phyloP scores from a whole-genome alignment of 2,329 filamentous ascomycete genomes.

The Exophiala oligosperma region DNA sequence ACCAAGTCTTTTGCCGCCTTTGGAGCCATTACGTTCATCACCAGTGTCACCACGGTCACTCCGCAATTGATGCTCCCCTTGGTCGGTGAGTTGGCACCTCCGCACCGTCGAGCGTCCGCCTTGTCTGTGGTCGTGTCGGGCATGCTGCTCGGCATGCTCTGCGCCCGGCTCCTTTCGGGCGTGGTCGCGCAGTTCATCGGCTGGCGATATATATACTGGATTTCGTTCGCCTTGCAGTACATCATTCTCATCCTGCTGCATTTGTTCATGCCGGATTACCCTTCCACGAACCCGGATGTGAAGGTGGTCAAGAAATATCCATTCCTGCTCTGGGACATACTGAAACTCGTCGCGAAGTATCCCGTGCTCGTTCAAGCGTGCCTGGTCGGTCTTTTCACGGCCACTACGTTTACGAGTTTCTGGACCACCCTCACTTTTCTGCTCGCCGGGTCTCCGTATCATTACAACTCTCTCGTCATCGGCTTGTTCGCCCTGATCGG shows the following conservation, averaged over 20 bases:
- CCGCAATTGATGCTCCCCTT: constrained; percentile 78
- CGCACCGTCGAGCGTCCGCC: constrained; percentile 65
- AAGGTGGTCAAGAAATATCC: constrained; percentile 39
- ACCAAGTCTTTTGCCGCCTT: constrained; percentile 67
- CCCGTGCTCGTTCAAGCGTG: constrained; percentile 71
- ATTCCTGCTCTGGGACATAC: constrained; percentile 64
- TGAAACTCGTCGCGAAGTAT: constrained; percentile 62
- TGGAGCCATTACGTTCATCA: constrained; percentile 70
- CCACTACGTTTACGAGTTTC: constrained; percentile 64
- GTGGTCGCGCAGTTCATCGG: constrained; percentile 70
- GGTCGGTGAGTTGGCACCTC: constrained; percentile 74
- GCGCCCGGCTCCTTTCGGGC: constrained; percentile 74
- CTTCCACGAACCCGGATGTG: constrained; percentile 64
- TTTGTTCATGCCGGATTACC: constrained; percentile 79
- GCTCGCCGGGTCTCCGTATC: constrained; percentile 69
- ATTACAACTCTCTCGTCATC: constrained; percentile 66
- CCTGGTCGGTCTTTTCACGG: constrained; percentile 63
- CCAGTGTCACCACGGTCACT: constrained; percentile 74
- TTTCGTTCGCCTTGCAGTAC: constrained; percentile 70
- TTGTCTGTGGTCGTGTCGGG: constrained; percentile 75
- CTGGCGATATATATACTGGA: constrained; percentile 80
- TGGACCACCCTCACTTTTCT: constrained; percentile 81
- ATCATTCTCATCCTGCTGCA: constrained; percentile 66
- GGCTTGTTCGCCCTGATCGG: constrained; percentile 79
- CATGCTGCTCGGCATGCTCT: constrained; percentile 71